Base-by-base conservation (phyloP, 108 stramenopile species). In the Schizochytrium sp. region DNA sequence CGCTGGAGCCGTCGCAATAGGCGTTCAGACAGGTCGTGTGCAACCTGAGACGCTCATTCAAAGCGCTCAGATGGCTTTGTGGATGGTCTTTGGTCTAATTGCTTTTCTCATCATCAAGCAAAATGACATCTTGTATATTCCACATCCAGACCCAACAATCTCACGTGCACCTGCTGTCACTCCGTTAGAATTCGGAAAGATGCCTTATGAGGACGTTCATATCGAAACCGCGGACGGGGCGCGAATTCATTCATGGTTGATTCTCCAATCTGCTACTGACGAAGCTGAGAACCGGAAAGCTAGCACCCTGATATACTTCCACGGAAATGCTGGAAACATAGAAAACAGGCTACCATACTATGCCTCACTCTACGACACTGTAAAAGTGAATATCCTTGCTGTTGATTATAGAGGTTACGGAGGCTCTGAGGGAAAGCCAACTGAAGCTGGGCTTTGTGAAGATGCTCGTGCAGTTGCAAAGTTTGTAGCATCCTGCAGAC, bases 261-360 rank as follows among this genome's bases (percentile, higher is more conserved):
- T 97, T 42, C 87, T 95, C n/a, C 94, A 96, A 58, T 91, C 94
- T 38, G 73, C 90, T 47, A 57, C 91, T n/a, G 53, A 38, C n/a
- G 53, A 83, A 56, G 58, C 88, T 50, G 55, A 87, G 4, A 88
- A 88, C 57, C 57, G 64, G 10, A 88, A 91, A 47, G 57, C 90
- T 3, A 97, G 97, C 5, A 98, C 97, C 4, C 87, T 98, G 17
- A 88, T 99, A 0, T 99, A 97, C 89, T 97, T 98, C 87, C 98
- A 99, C 90, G 98, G 97, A 4, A 99, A 99, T 93, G 98, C 98
- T 4, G 98, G 97, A 28, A 98, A 98, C 92, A 97, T 99, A 64
- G 98, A 97, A 17, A 88, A 98, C 57, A 91, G 98, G 15, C 89
- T 99, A 44, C 96, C 96, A 1, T 97, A 97, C 89, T 96, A 96